Evolutionary conservation across 176 grass and related monocot species (phyloP).

Genomic region (Aegilops longissima): DNA sequence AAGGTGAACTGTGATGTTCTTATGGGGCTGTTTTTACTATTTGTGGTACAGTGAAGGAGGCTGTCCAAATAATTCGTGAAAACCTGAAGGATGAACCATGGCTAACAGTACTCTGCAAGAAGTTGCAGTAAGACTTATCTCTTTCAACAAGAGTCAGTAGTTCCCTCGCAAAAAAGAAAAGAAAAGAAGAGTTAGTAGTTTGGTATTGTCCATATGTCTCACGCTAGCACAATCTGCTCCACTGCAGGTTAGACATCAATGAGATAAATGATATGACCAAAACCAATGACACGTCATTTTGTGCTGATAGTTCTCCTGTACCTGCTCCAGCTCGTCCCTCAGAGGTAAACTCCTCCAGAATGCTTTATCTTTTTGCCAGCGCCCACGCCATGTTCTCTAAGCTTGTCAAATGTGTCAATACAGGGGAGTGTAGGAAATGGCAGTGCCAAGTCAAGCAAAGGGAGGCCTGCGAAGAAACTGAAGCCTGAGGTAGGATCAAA

Average conservation of each 20-base stretch:
- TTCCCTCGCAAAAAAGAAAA: neutral
- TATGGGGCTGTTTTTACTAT: conserved; percentile 8
- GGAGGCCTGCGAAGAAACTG: conserved; percentile 65
- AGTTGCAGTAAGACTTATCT: conserved; percentile 61
- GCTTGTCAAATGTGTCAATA: neutral
- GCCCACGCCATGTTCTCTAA: neutral
- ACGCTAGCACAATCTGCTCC: conserved; percentile 7
- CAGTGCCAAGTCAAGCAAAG: conserved; percentile 47
- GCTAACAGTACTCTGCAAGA: conserved; percentile 64
- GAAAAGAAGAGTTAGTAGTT: neutral
- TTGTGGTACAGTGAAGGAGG: conserved; percentile 62
- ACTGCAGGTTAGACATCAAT: conserved; percentile 59
- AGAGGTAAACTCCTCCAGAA: conserved; percentile 42
- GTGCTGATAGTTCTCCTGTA: conserved; percentile 34
- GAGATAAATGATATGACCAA: conserved; percentile 44
- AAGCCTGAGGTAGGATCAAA: conserved; percentile 69
- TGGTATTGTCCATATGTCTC: neutral
- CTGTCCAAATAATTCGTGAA: conserved; percentile 75
- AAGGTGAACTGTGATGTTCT: conserved; percentile 7
- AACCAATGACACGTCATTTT: conserved; percentile 35
- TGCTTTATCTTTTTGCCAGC: neutral
- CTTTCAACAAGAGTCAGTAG: neutral
- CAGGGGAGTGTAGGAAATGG: conserved; percentile 47
- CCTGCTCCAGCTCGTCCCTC: conserved; percentile 32
- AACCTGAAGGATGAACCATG: conserved; percentile 84